phyloP scores from a whole-genome alignment of 306 rosid species.

The Malus asiatica region DNA sequence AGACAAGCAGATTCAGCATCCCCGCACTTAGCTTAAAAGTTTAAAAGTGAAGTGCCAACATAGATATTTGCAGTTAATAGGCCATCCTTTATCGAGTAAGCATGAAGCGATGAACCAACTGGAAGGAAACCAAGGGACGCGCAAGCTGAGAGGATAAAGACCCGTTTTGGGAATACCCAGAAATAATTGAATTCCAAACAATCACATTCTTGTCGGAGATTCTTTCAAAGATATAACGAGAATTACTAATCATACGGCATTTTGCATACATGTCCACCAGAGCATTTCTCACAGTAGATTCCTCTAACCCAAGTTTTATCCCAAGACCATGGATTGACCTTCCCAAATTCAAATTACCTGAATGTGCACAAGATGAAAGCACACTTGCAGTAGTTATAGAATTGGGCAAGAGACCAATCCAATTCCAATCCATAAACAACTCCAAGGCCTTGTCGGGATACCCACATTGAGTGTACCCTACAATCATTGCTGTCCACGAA shows the following conservation, averaged over 20 bases:
- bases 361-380: conserved; percentile 66
- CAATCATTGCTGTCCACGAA: conserved; percentile 83
- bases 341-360: conserved; percentile 37
- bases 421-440: conserved; percentile 34
- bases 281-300: conserved; percentile 45
- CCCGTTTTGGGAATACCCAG: conserved; percentile 58
- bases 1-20: conserved; percentile 57
- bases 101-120: conserved; percentile 56
- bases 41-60: conserved; percentile 65
- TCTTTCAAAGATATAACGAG: conserved; percentile 45
- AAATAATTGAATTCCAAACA: conserved; percentile 71
- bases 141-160: conserved; percentile 50
- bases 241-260: conserved; percentile 37
- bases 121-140: conserved; percentile 53
- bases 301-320: conserved; percentile 44
- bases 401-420: conserved; percentile 47
- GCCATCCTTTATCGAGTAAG: conserved; percentile 44
- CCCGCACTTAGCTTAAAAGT: conserved; percentile 75
- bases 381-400: conserved; percentile 54
- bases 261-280: conserved; percentile 68
- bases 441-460: conserved; percentile 42
- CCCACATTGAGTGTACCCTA: conserved; percentile 59
- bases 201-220: conserved; percentile 37
- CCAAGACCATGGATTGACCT: conserved; percentile 46
- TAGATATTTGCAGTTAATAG: conserved; percentile 35